Base-by-base conservation (phyloP, 1,139 yeast species). In the Geotrichum klebahnii region DNA sequence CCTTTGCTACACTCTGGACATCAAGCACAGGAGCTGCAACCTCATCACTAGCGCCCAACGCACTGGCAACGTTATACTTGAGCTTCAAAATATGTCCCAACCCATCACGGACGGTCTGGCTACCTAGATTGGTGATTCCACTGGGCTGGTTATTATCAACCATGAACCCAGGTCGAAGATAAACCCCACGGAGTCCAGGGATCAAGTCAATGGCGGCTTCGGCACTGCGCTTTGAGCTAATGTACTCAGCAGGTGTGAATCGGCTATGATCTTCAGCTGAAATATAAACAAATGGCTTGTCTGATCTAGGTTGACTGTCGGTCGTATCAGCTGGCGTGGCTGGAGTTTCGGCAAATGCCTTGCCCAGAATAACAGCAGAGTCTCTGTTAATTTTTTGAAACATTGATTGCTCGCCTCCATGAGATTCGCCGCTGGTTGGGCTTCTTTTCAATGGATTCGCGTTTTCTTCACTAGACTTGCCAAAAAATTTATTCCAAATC, bases 101-200 rank as follows among this genome's bases (percentile, higher is more conserved):
- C 9, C 52, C 44, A 34, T 55, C 56, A 2, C 62, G 53, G 20
- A 56, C 56, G 10, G 57, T 44, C 43, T n/a, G 26, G 10, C 17
- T 16, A 16, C 26, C 24, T 33, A 39, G 33, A 23, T 31, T 16
- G 12, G 22, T 34, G 19, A 31, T 39, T 17, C 41, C 53, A 3
- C 73, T 20, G n/a, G n/a, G n/a, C n/a, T n/a, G n/a, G 5, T 61
- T 67, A 58, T 42, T 71, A 61, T 86, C 94, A 61, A 71, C 84
- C 92, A 89, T 83, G 56, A 87, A 79, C 0, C 95, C 94, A 0
- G 97, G 96, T 55, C 96, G 73, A 65, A 85, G 59, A 19, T 83
- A 65, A 2, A 88, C 79, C 0, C 83, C 69, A 52, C 94, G 73
- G 16, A 87, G 68, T 6, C 68, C 67, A 1, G 68, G 59, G 19